Evolutionary conservation across 495 filamentous ascomycete species (phyloP).

Genomic region (Coniosporium apollinis): DNA sequence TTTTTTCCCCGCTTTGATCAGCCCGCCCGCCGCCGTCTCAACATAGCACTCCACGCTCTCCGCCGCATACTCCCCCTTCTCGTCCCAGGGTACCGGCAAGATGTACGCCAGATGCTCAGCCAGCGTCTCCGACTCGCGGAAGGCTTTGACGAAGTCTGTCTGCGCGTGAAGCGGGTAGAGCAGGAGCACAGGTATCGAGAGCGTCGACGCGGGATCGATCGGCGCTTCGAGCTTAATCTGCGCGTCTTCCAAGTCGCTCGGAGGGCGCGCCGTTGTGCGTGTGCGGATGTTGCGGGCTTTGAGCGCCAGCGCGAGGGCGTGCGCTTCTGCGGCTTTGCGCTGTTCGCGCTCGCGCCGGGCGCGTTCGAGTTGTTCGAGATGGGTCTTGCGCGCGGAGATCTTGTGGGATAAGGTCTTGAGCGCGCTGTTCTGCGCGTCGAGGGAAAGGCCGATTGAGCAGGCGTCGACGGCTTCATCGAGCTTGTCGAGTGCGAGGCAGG

Average conservation of each 20-base stretch:
- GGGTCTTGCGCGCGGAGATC: constrained; percentile 12
- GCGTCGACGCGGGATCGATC: constrained; percentile 46
- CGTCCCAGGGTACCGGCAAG: constrained; percentile 74
- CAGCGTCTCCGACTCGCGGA: constrained; percentile 54
- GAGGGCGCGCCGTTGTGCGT: constrained; percentile 48
- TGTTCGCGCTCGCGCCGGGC: constrained; percentile 30
- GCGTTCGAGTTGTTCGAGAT: constrained; percentile 17
- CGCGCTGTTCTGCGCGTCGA: constrained; percentile 48
- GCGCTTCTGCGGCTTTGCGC: constrained; percentile 32
- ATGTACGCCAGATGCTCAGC: constrained; percentile 63
- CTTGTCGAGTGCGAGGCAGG: constrained; percentile 56
- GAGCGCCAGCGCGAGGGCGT: constrained; percentile 52
- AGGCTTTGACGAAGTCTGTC: constrained; percentile 77
- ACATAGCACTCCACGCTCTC: constrained; percentile 70
- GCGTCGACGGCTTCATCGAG: constrained; percentile 62
- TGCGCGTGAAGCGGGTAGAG: constrained; percentile 68
- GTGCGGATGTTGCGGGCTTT: constrained; percentile 52
- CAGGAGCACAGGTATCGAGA: constrained; percentile 65
- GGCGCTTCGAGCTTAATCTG: constrained; percentile 43
- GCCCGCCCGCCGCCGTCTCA: constrained; percentile 62
- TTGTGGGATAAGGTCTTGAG: constrained; percentile 24
- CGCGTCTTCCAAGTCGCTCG: constrained; percentile 59
- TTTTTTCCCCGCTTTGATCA: constrained; percentile 85
- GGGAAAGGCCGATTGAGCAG: constrained; percentile 45
- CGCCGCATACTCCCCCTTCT: constrained; percentile 43